These are phyloP conservation scores for Bathelium albidoporum DNA, from an alignment of 495 filamentous ascomycete genomes.

Conservation along the genomic window DNA sequence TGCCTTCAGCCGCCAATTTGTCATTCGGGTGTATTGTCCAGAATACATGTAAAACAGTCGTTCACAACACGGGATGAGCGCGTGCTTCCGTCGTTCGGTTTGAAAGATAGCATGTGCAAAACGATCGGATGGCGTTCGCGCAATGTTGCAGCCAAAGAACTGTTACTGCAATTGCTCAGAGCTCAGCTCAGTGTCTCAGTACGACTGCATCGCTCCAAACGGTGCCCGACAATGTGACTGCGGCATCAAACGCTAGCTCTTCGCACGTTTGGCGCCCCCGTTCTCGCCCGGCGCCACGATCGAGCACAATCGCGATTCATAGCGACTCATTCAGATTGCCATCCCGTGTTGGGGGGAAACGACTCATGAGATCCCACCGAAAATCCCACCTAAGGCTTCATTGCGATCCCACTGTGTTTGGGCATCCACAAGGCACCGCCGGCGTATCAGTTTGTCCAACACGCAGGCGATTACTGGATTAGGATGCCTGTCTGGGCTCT, in stretches of 20 bases:
- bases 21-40: too few relatives aligned
- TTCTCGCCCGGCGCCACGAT: not conserved
- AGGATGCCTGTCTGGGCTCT: not conserved
- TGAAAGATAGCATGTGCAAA: not conserved
- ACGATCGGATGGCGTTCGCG: not conserved
- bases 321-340: not conserved
- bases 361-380: not conserved
- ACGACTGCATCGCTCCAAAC: not conserved
- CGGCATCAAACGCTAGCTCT: not conserved
- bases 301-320: not conserved
- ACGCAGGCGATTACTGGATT: not conserved
- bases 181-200: conserved; percentile 1
- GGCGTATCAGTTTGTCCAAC: not conserved
- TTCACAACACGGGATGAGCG: not conserved
- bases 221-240: not conserved
- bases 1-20: too few relatives aligned
- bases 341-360: not conserved
- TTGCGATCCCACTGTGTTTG: not conserved
- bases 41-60: not conserved
- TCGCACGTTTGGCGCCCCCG: not conserved
- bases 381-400: not conserved
- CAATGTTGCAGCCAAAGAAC: not conserved
- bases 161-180: not conserved
- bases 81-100: not conserved
- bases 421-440: not conserved